Percentiles rank a stretch among this genome's conserved stretches.
Evolutionary conservation across 495 filamentous ascomycete species (phyloP).

Genomic region (Neurospora hispaniola): DNA sequence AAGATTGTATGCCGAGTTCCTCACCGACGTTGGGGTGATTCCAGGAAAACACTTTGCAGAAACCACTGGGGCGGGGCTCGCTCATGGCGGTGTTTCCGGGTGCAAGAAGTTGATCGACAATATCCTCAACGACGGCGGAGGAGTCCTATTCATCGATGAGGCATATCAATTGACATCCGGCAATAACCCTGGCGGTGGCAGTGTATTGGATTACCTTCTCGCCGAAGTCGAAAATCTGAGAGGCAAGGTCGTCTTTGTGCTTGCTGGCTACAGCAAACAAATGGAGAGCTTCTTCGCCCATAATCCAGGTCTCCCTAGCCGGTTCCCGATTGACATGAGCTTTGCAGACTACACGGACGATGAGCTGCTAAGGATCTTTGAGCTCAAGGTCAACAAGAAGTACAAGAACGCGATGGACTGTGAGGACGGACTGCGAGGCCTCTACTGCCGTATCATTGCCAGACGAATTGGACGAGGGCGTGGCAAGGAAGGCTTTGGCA

Average conservation of each 20-base stretch:
- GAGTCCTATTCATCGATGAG: slow-evolving; percentile 68
- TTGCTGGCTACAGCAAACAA: slow-evolving; percentile 65
- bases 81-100: too few relatives aligned
- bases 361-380: slow-evolving; percentile 51
- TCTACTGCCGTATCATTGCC: slow-evolving; percentile 55
- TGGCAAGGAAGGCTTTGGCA: slow-evolving; percentile 60
- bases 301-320: slow-evolving; percentile 64
- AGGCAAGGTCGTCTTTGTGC: slow-evolving; percentile 66
- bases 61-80: slow-evolving; percentile 47
- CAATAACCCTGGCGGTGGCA: slow-evolving; percentile 38
- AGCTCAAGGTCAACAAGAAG: slow-evolving; percentile 36
- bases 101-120: slow-evolving; percentile 48
- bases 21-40: slow-evolving; percentile 50
- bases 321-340: slow-evolving; percentile 53
- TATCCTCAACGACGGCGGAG: slow-evolving; percentile 48
- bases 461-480: slow-evolving; percentile 51
- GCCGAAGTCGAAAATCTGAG: slow-evolving; percentile 64
- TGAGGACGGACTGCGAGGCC: slow-evolving; percentile 47
- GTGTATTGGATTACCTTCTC: slow-evolving; percentile 64
- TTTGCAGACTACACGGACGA: slow-evolving; percentile 62
- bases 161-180: slow-evolving; percentile 62
- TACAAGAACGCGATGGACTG: slow-evolving; percentile 46
- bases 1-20: slow-evolving; percentile 60
- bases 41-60: slow-evolving; percentile 47
- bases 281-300: slow-evolving; percentile 77